Evolutionary conservation across 306 rosid species (phyloP), one percentile per base, ranked within the genome.

Genomic region (Vigna reflexopilosa): DNA sequence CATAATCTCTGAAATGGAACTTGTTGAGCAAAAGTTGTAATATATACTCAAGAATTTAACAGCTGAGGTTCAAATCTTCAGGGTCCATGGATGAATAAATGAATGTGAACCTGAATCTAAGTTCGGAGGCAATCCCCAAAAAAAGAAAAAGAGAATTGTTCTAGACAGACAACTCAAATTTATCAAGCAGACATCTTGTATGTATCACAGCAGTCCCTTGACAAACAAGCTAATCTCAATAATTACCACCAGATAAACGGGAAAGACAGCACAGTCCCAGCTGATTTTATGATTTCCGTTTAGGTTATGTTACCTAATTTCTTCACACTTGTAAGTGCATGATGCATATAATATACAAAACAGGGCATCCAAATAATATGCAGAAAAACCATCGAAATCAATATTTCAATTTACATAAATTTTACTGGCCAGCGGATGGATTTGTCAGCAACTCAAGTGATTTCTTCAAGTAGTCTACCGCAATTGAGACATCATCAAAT

Each of bases 401-500:
- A 26, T 73, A 73, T 40, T 70, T 67, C 54, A 6, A 67, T 22
- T 42, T 64, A 45, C 57, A 24, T 26, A 73, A 73, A 76, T 55
- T 77, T 83, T 71, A 86, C 73, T 71, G 87, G 51, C 82, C 78
- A 69, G 93, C 87, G 1, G 98, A 96, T 47, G 98, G 96, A n/a
- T 87, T 93, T 2, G 97, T 96, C 87, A 96, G 90, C 83, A 93
- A 69, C 80, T 91, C 99, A 26, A 96, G 97, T 32, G 99, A 93
- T 85, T 93, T 96, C 78, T 67, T 96, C 67, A 96, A 84, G 85
- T 16, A 83, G 79, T 93, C 99, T 47, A 96, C 96, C 7, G 98
- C 99, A 80, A 84, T 61, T 1, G 96, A 84, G 80, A 96, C 98
- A 56, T 96, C 99, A 81, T 96, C 99, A 58, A 96, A 96, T 17